Percentiles rank a stretch among this genome's conserved stretches.
These are phyloP conservation scores for Lentinus tigrinus DNA, from an alignment of 768 basidiomycete genomes.

Conservation along the genomic window DNA sequence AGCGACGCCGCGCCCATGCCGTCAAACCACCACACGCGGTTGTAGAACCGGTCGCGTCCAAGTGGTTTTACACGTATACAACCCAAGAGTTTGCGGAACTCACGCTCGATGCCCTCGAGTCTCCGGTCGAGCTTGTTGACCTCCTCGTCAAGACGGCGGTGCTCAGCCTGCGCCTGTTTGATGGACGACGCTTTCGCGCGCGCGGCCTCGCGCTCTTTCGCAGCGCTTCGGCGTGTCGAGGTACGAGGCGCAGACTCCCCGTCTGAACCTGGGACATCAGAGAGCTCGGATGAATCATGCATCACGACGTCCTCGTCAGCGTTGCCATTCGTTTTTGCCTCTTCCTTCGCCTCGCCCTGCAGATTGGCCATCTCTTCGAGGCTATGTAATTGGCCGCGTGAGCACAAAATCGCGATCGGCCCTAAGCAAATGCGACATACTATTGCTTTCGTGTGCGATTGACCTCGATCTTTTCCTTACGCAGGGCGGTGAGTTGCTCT, in stretches of 20 bases:
- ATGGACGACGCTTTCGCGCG: slow-evolving; percentile 75
- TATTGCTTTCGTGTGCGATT: slow-evolving; percentile 86
- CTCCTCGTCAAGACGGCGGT: slow-evolving; percentile 84
- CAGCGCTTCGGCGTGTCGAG: slow-evolving; percentile 47
- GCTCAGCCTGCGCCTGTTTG: slow-evolving; percentile 81
- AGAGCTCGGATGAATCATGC: slow-evolving; percentile 71
- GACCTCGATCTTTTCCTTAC: slow-evolving; percentile 95
- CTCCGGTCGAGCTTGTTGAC: slow-evolving; percentile 78
- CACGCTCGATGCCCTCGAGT: slow-evolving; percentile 86
- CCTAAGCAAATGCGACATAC: slow-evolving; percentile 46
- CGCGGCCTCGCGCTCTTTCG: slow-evolving; percentile 80
- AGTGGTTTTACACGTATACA: slow-evolving; percentile 84
- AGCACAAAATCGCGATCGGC: too few species aligned
- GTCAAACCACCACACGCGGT: slow-evolving; percentile 98
- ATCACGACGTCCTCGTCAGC: slow-evolving; percentile 53
- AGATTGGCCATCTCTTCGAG: slow-evolving; percentile 74
- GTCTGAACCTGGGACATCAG: slow-evolving; percentile 66
- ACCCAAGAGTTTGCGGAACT: slow-evolving; percentile 88
- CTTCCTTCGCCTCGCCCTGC: slow-evolving; percentile 48
- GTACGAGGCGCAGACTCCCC: slow-evolving; percentile 61
- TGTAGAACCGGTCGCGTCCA: slow-evolving; percentile 91
- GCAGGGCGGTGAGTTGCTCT: slow-evolving; percentile 82
- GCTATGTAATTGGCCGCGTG: slow-evolving; percentile 35
- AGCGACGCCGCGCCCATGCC: slow-evolving; percentile 86
- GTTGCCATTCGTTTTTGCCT: slow-evolving; percentile 36